Conservation (phyloP, 805 yeast species). For the Lachancea meyersii region DNA sequence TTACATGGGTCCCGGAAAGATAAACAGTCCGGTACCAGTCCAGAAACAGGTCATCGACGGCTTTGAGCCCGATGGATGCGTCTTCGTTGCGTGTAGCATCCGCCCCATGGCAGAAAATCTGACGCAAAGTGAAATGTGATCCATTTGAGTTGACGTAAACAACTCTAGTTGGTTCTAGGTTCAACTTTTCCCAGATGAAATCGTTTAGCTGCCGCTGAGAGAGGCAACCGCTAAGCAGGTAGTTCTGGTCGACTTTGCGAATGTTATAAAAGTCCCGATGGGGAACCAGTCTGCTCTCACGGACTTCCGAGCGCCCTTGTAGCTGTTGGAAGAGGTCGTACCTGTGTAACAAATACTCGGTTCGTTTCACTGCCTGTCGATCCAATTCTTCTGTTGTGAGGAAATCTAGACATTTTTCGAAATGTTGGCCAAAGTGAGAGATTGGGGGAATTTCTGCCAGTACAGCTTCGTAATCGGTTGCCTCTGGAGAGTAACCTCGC, state of each 20-base stretch:
- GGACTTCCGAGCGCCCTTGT: slow-evolving; percentile 32
- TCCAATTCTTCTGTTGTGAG: slow-evolving; percentile 17
- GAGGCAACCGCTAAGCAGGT: slow-evolving; percentile 26
- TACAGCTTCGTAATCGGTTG: neutral
- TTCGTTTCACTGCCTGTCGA: slow-evolving; percentile 24
- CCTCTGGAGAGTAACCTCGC: slow-evolving; percentile 1
- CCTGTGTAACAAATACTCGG: slow-evolving; percentile 30
- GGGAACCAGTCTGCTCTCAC: slow-evolving; percentile 35
- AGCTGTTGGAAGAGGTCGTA: slow-evolving; percentile 34
- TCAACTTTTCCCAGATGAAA: slow-evolving; percentile 35
- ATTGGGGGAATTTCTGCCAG: neutral
- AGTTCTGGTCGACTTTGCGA: slow-evolving; percentile 70
- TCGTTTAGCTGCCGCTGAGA: slow-evolving; percentile 31
- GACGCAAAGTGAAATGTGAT: slow-evolving; percentile 19
- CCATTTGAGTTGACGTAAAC: slow-evolving; percentile 27
- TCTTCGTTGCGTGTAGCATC: slow-evolving; percentile 15
- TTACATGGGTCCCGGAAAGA: slow-evolving; percentile 22
- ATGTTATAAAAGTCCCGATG: slow-evolving; percentile 77
- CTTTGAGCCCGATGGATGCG: slow-evolving; percentile 25
- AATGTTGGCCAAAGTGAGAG: slow-evolving; percentile 27
- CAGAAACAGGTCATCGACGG: slow-evolving; percentile 28
- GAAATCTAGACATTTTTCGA: slow-evolving; percentile 20
- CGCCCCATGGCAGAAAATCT: slow-evolving; percentile 18
- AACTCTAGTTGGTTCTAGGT: slow-evolving; percentile 32
- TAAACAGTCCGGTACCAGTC: slow-evolving; percentile 24